Conservation (phyloP, 306 rosid genomes). For the Vigna radiata region DNA sequence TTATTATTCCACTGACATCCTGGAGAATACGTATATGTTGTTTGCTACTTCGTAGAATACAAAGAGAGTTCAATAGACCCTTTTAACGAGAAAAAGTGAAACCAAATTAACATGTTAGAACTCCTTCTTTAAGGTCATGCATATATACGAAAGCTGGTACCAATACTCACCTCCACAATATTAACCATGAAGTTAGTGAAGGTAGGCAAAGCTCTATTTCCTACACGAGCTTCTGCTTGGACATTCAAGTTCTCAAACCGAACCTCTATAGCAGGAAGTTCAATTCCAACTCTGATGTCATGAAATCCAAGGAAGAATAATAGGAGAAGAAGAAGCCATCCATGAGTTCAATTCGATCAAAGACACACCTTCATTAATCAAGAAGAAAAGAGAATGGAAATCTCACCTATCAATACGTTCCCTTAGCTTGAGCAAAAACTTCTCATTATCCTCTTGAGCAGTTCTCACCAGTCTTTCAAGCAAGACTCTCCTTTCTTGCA, state of each 20-base stretch:
- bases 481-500: constrained; percentile 63
- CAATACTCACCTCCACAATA: constrained; percentile 57
- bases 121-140: constrained; percentile 12
- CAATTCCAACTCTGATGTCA: constrained; percentile 68
- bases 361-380: not conserved
- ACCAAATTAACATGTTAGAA: not conserved
- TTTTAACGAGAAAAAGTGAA: not conserved
- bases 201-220: constrained; percentile 76
- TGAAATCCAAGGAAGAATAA: constrained; percentile 22
- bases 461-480: constrained; percentile 71
- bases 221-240: constrained; percentile 76
- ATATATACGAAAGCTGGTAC: not conserved
- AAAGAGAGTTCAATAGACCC: constrained; percentile 53
- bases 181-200: constrained; percentile 65
- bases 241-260: constrained; percentile 70
- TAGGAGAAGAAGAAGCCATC: not conserved
- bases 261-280: constrained; percentile 78
- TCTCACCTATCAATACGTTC: constrained; percentile 67
- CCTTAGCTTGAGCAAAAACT: constrained; percentile 76
- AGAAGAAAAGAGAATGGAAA: not conserved
- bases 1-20: constrained; percentile 78
- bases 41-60: constrained; percentile 46
- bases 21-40: constrained; percentile 58
- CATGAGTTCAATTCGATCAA: not conserved
- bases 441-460: constrained; percentile 82